Base-by-base conservation (phyloP, 176 grass and related monocot genomes). In the Cenchrus americanus region DNA sequence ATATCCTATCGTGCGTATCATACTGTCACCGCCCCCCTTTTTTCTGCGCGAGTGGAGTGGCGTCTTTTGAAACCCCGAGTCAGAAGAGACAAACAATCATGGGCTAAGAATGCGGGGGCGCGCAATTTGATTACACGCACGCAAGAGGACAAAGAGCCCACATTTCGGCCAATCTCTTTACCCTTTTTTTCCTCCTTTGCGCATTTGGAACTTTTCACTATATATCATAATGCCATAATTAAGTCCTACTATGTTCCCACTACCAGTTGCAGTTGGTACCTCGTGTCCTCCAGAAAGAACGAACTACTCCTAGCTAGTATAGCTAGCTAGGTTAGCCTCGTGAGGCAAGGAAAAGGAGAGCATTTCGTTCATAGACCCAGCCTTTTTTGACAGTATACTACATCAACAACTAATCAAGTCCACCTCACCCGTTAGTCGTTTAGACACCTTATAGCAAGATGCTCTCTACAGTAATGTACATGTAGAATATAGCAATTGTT, bases 61-160 rank as follows among this genome's bases (percentile, higher is more conserved):
- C 26, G 57, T 30, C 40, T n/a, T 67, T 51, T 50, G 60, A 69
- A 48, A 79, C 34, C 23, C 34, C 6, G 52, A 48, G 32, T 44
- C 70, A 89, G 21, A 83, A 69, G 84, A 87, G 87, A 89, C 80
- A 89, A 60, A 66, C 69, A 80, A 55, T 71, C 79, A 80, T 80
- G 86, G 79, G 86, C 61, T 73, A 83, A 78, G 80, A 26, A 71
- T 66, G 60, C n/a, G 79, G 43, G 43, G 43, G 43, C 43, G 17
- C 10, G 66, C 58, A 54, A 73, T 91, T 91, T 67, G 73, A 73
- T 41, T 76, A 54, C 52, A 41, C 26, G 22, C 79, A 34, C 57
- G 23, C 77, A 51, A 66, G 26, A 59, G 54, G 73, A 86, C 79
- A 85, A 64, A 40, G 59, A 80, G 21, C 49, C 49, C 81, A 71